Evolutionary conservation across 1,284 basidiomycete species (phyloP), one percentile per base, ranked within the genome.

Genomic region (Taiwanofungus camphoratus): DNA sequence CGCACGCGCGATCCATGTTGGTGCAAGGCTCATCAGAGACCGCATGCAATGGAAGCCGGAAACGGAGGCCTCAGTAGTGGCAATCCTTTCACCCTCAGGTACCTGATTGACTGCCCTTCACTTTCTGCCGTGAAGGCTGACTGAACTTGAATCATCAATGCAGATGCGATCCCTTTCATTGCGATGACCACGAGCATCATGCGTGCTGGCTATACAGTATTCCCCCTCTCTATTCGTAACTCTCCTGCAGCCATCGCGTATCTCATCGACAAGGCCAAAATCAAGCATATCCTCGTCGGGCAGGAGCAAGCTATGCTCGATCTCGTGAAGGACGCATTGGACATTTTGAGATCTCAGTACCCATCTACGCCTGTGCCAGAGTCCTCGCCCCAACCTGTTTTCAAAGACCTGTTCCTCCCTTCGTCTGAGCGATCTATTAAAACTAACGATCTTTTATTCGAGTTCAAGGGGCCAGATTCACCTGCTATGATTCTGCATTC

Each of bases 151-250:
- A 7, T 5, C n/a, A n/a, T n/a, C n/a, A n/a, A n/a, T n/a, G n/a
- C 26, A 64, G 64, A 68, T 40, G 44, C 59, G 13, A 53, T 66
- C 38, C 59, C 59, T 0, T 65, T 59, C 41, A 51, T 56, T 21
- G 51, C 57, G 5, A 30, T 54, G 5, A 43, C 56, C 18, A 33
- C 51, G 13, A 59, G 60, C 21, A 55, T 65, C 13, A 43, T 54
- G 33, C 53, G 51, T 12, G 52, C 57, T 1, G 61, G 62, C 7
- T 59, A 48, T 42, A 41, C 41, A 2, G 52, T 52, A 1, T 69
- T 70, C 46, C 59, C 61, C 0, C 57, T 70, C 19, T 70, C 69
- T 1, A 58, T 64, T 0, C 57, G 68, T 16, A 69, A 70, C 42
- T 68, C 67, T 2, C 51, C 59, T 13, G 43, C 52, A 2, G 67